Percentiles rank a stretch among this genome's conserved stretches.
Evolutionary conservation across 75 land plant species (phyloP).

Genomic region (Larix kaempferi): DNA sequence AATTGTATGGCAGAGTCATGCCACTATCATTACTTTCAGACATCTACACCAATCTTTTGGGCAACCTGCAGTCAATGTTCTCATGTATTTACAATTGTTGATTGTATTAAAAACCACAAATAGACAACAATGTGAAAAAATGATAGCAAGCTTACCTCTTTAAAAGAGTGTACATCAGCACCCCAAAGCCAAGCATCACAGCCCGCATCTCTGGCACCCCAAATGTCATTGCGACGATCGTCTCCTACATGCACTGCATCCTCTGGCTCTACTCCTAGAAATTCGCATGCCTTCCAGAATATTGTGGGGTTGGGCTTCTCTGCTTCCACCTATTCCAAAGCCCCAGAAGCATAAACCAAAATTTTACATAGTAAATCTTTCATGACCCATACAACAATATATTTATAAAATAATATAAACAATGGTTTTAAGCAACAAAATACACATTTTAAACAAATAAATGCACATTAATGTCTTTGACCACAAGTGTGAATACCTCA

Average conservation of each 20-base stretch:
- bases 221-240: slow-evolving; percentile 81
- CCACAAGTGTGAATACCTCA: slow-evolving; percentile 44
- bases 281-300: slow-evolving; percentile 80
- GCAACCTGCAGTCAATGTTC: slow-evolving; percentile 35
- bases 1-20: no score
- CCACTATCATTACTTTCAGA: slow-evolving; percentile 5
- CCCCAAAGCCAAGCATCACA: slow-evolving; percentile 99
- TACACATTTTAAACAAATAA: not conserved
- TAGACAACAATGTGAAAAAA: not conserved
- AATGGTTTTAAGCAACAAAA: not conserved
- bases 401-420: not conserved
- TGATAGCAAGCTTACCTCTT: slow-evolving; percentile 38
- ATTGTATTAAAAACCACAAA: no score
- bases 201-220: slow-evolving; percentile 96
- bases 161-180: slow-evolving; percentile 82
- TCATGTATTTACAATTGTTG: no score
- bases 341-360: not conserved
- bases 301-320: slow-evolving; percentile 95
- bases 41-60: slow-evolving; percentile 40
- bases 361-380: no score
- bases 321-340: slow-evolving; percentile 61
- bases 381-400: no score
- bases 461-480: not conserved
- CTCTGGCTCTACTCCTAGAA: slow-evolving; percentile 75
- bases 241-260: slow-evolving; percentile 92